A percentile compares a stretch with the other conserved stretches of the same genome.
Conservation (phyloP, 106 monocot genomes). For the Apostasia ramifera region DNA sequence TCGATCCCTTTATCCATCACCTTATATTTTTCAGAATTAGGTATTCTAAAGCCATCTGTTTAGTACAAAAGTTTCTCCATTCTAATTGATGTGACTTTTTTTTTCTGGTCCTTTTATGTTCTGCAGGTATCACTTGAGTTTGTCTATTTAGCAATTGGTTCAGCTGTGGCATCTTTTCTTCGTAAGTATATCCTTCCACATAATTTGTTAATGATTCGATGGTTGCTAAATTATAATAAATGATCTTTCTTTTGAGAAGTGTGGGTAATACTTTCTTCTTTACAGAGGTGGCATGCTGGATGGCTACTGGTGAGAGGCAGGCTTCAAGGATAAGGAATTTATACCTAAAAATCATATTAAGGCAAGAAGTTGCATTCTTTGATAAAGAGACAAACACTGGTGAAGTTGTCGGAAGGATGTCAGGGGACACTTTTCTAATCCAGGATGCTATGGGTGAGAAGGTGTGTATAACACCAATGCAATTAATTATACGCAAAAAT, state of each 20-base stretch:
- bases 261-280: not conserved
- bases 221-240: not conserved
- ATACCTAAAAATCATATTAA: slow-evolving; percentile 26
- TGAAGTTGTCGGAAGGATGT: slow-evolving; percentile 36
- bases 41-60: too few species aligned
- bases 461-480: too few species aligned
- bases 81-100: too few species aligned
- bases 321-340: slow-evolving; percentile 25
- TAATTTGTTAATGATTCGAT: not conserved
- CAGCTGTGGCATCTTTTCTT: slow-evolving; percentile 1
- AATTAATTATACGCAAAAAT: not conserved
- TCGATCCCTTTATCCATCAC: too few species aligned
- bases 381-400: slow-evolving; percentile 18
- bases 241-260: too few species aligned
- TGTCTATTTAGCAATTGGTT: slow-evolving; percentile 33
- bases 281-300: slow-evolving; percentile 34
- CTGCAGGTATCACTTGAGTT: slow-evolving; percentile 34
- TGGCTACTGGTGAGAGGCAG: slow-evolving; percentile 4
- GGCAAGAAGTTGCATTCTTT: too few species aligned
- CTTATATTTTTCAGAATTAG: too few species aligned
- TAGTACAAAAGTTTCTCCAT: too few species aligned
- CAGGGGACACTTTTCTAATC: slow-evolving; percentile 34
- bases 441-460: slow-evolving; percentile 33
- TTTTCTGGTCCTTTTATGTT: too few species aligned
- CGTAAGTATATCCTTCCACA: slow-evolving; percentile 9